A percentile compares a stretch with the other conserved stretches of the same genome.
Conservation (phyloP, 768 basidiomycete species). For the Leccinum olivaceopallidum region DNA sequence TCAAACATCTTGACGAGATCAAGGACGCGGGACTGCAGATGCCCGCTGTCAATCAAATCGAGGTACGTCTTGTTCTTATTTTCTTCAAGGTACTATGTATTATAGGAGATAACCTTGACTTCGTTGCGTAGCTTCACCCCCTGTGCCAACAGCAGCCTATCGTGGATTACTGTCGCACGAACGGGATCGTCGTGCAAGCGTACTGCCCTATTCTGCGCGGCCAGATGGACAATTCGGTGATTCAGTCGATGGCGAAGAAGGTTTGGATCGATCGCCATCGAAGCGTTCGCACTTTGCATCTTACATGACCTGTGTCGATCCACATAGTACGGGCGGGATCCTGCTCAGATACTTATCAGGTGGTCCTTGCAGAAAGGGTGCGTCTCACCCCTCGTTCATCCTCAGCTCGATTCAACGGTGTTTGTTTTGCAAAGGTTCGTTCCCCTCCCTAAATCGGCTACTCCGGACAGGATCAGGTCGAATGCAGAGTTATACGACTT, state of each 20-base stretch:
- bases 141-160: conserved; percentile 81
- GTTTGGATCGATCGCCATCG: conserved; percentile 35
- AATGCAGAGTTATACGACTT: conserved; percentile 81
- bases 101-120: conserved; percentile 7
- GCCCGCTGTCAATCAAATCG: conserved; percentile 81
- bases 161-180: conserved; percentile 66
- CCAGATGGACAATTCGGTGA: conserved; percentile 48
- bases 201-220: conserved; percentile 77
- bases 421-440: conserved; percentile 52
- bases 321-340: conserved; percentile 54
- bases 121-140: conserved; percentile 61
- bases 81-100: neutral
- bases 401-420: neutral
- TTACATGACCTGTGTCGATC: neutral
- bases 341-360: conserved; percentile 81
- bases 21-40: conserved; percentile 56
- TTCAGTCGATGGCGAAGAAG: conserved; percentile 58
- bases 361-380: conserved; percentile 90
- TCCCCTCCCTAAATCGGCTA: conserved; percentile 82
- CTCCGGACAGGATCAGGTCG: conserved; percentile 64
- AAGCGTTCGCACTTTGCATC: conserved; percentile 10
- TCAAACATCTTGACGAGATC: conserved; percentile 78
- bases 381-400: conserved; percentile 24
- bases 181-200: conserved; percentile 66
- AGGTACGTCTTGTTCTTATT: conserved; percentile 43